phyloP scores from a whole-genome alignment of 1,284 basidiomycete genomes.

The Microstroma glucosiphilum region DNA sequence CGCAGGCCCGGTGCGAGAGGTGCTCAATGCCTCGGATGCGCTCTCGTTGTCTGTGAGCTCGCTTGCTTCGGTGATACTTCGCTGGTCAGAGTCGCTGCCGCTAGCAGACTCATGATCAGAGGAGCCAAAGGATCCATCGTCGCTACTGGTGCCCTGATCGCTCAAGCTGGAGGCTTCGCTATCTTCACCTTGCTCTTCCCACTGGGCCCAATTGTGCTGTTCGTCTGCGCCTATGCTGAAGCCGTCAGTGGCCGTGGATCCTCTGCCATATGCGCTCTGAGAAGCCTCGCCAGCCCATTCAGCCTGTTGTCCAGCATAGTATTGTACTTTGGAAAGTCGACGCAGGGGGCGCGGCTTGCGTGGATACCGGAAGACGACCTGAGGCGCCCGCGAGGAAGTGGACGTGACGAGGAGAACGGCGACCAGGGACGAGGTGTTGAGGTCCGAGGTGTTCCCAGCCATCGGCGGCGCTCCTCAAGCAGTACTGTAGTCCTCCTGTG shows the following conservation, averaged over 20 bases:
- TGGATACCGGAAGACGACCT: constrained; percentile 46
- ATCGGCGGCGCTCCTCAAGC: too few species aligned
- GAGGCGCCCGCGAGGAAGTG: constrained; percentile 33
- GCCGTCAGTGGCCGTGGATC: too few species aligned
- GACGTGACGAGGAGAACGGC: constrained; percentile 44
- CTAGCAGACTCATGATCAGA: too few species aligned
- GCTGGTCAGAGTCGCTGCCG: neutral
- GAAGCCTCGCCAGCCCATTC: neutral
- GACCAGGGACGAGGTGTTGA: constrained; percentile 24
- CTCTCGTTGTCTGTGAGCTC: neutral
- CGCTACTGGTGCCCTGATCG: too few species aligned
- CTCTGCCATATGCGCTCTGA: too few species aligned
- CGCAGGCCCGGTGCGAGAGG: neutral
- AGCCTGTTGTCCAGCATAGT: constrained; percentile 26
- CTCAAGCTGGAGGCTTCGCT: neutral
- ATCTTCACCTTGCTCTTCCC: constrained; percentile 7
- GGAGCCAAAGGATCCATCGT: too few species aligned
- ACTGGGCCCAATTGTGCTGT: neutral
- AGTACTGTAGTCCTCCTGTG: too few species aligned
- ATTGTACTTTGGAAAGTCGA: constrained; percentile 36
- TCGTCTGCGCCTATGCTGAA: neutral
- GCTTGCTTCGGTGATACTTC: neutral
- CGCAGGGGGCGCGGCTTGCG: constrained; percentile 35
- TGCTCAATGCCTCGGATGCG: constrained; percentile 1
- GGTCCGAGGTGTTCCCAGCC: too few species aligned